Percentiles rank a stretch among this genome's conserved stretches.
These are phyloP conservation scores for Kwoniella shivajii DNA, from an alignment of 1,284 basidiomycete genomes.

Conservation along the genomic window DNA sequence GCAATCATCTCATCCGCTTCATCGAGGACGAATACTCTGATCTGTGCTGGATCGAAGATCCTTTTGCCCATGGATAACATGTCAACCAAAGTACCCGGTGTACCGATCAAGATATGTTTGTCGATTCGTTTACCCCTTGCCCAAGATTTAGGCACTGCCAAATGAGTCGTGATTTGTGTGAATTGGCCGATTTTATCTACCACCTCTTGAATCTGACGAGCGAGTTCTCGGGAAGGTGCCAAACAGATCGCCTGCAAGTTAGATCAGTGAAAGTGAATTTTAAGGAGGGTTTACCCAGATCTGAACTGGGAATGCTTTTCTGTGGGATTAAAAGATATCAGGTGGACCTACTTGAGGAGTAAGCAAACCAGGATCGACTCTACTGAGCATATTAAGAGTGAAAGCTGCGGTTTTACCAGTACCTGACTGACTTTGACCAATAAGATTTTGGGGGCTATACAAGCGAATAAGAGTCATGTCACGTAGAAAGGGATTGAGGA, in stretches of 20 bases:
- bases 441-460: slow-evolving; percentile 89
- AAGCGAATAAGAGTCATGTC: not conserved
- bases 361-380: slow-evolving; percentile 80
- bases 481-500: not conserved
- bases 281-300: not conserved
- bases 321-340: not conserved
- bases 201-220: slow-evolving; percentile 96
- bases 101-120: slow-evolving; percentile 92
- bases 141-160: slow-evolving; percentile 85
- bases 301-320: not conserved
- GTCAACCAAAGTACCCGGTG: slow-evolving; percentile 92
- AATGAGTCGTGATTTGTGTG: slow-evolving; percentile 87
- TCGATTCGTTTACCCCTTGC: slow-evolving; percentile 61
- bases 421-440: slow-evolving; percentile 98
- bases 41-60: slow-evolving; percentile 67
- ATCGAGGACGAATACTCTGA: slow-evolving; percentile 95
- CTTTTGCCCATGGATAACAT: slow-evolving; percentile 60
- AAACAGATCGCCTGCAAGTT: slow-evolving; percentile 77
- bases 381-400: slow-evolving; percentile 93
- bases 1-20: slow-evolving; percentile 99
- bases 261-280: not conserved
- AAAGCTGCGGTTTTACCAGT: slow-evolving; percentile 99
- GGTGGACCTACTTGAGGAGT: slow-evolving; percentile 73
- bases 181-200: slow-evolving; percentile 94
- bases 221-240: slow-evolving; percentile 93